Base-by-base conservation (phyloP, 2,329 filamentous ascomycete genomes). In the Geosmithia flava region DNA sequence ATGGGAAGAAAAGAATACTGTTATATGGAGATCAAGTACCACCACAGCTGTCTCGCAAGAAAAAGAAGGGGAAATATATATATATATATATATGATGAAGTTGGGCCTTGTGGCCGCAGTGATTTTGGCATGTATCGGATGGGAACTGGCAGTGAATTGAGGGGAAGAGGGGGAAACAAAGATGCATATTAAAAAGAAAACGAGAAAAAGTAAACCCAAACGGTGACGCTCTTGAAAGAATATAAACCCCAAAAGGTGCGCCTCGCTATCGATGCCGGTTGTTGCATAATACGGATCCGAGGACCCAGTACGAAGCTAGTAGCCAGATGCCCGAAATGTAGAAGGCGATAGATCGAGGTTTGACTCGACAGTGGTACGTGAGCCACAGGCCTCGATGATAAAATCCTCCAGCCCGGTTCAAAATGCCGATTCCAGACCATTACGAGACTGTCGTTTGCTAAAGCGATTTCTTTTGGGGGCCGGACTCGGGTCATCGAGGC, bases 391-490 rank as follows among this genome's bases (percentile, higher is more conserved):
- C 15, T 37, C 33, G 6, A 30, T 20, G 8, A 46, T 15, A n/a
- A 44, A 20, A 42, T 29, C 20, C 42, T 10, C 20, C 10, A 20
- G 20, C 30, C 29, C 16, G 13, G 3, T 44, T 68, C 60, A 95
- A 61, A 96, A 95, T 46, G 87, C 85, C 45, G 90, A 85, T 27
- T 88, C 88, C 45, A 95, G 76, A n/a, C 91, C 90, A 63, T 88
- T 95, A 68, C 94, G 95, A 16, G 87, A 94, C 67, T 95, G 88
- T 55, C 91, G 76, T 67, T 93, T 93, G 68, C 89, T 95, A 66
- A 96, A 97, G 45, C 81, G 73, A 55, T 83, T 80, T 45, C 74
- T 70, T 61, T 78, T 81, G 13, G 69, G 59, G 17, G 66, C 58
- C 40, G 69, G 61, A 48, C 45, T 50, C 37, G 49, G 27, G 16